Conservation (phyloP, 495 filamentous ascomycete genomes). For the Rhizodiscina lignyota region DNA sequence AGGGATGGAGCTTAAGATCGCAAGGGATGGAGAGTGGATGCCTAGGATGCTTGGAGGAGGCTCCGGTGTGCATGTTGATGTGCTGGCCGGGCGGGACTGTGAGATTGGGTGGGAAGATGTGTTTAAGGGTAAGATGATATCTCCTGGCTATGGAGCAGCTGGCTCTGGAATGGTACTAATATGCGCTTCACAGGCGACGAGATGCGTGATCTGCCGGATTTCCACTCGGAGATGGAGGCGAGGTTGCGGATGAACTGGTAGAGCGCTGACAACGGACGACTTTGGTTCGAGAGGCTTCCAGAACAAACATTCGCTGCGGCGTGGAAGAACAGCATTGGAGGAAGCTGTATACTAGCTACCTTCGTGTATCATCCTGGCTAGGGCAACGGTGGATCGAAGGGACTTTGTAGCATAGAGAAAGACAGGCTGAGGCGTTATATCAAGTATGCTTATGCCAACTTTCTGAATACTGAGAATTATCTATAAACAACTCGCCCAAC, state of each 20-base stretch:
- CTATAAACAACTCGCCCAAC: too few relatives aligned
- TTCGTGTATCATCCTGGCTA: too few relatives aligned
- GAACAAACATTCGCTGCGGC: too few relatives aligned
- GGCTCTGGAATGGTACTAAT: conserved; percentile 8
- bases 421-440: too few relatives aligned
- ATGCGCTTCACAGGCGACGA: conserved; percentile 39
- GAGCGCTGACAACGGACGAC: conserved; percentile 2
- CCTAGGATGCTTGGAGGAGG: conserved; percentile 26
- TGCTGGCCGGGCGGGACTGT: conserved; percentile 60
- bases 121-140: conserved; percentile 35
- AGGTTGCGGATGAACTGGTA: conserved; percentile 61
- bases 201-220: conserved; percentile 40
- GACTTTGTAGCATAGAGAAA: too few relatives aligned
- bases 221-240: conserved; percentile 91
- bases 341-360: too few relatives aligned
- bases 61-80: conserved; percentile 41
- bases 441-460: too few relatives aligned
- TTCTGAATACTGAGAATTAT: too few relatives aligned
- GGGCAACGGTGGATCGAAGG: too few relatives aligned
- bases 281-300: too few relatives aligned
- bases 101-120: conserved; percentile 85
- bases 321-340: too few relatives aligned
- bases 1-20: conserved; percentile 90
- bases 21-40: conserved; percentile 39
- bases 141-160: conserved; percentile 1